Base-by-base conservation (phyloP, 2,329 filamentous ascomycete genomes). In the Onygenales sp. region DNA sequence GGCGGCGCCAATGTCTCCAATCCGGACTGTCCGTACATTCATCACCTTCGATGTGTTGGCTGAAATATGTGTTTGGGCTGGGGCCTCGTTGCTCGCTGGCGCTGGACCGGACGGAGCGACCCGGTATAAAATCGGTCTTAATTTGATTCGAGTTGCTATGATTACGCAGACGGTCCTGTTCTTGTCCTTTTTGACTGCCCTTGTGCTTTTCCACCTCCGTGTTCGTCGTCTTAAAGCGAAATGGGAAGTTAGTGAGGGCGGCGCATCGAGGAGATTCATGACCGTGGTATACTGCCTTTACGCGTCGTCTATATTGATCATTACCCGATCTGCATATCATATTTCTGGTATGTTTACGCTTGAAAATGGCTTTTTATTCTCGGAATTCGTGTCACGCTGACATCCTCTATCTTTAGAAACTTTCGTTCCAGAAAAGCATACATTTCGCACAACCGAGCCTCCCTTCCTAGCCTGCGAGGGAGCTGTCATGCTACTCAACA, bases 21-120 rank as follows among this genome's bases (percentile, higher is more conserved):
- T 56, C 14, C 27, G 51, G 17, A 49, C 46, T 10, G 54, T 54
- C 31, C 46, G 51, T 33, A 53, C 47, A 7, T 56, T 56, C 38
- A 50, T 56, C n/a, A n/a, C 44, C 10, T 56, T 56, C 27, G 54
- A 56, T 38, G 8, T 56, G 31, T 51, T 56, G 27, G 54, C 54
- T 36, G 54, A 56, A 51, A 32, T 56, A 41, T 46, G 33, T 13
- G 47, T 56, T 17, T 56, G 54, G 54, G 42, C 21, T 33, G 54
- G 54, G 5, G 33, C 54, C 2, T 46, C 38, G 11, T 27, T 56
- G 10, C 41, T 27, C 11, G 46, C 47, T 13, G 50, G 54, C 2
- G 44, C 43, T 5, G 42, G 50, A 7, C 8, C 39, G 4, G 45
- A 17, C 14, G 35, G 14, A 4, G 33, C 33, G 9, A 21, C 46